Evolutionary conservation across 106 monocot species (phyloP).

Genomic region (Gastrodia elata): DNA sequence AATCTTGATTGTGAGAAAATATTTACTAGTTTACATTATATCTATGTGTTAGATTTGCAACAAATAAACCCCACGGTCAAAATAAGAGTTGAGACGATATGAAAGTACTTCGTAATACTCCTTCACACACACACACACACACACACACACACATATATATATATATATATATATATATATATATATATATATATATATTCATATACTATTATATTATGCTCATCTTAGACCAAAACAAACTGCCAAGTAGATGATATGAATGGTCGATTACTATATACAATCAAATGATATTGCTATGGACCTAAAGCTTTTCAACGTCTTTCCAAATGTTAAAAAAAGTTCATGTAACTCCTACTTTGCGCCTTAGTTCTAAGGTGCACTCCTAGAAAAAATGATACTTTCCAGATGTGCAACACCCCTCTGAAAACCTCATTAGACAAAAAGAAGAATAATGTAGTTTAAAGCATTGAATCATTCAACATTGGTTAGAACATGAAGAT

Average conservation of each 20-base stretch:
- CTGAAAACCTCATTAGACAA: neutral
- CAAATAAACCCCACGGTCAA: neutral
- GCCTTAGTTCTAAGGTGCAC: neutral
- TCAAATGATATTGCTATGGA: neutral
- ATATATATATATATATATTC: neutral
- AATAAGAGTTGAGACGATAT: neutral
- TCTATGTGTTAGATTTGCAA: neutral
- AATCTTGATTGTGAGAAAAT: neutral
- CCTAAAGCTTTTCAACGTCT: neutral
- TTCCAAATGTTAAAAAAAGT: neutral
- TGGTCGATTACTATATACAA: neutral
- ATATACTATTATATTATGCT: neutral
- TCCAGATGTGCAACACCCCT: neutral
- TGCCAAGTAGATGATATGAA: neutral
- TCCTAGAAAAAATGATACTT: neutral
- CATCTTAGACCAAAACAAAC: neutral
- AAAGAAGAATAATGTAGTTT: neutral
- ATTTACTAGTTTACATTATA: neutral
- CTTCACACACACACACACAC: no score
- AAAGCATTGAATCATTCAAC: neutral
- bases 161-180: neutral
- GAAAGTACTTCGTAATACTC: neutral
- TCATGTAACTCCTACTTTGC: neutral
- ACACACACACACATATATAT: no score
- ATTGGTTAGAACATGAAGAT: neutral